Percentiles rank a stretch among this genome's conserved stretches.
These are phyloP conservation scores for Leucocoprinus birnbaumii DNA, from an alignment of 768 basidiomycete genomes.

Conservation along the genomic window DNA sequence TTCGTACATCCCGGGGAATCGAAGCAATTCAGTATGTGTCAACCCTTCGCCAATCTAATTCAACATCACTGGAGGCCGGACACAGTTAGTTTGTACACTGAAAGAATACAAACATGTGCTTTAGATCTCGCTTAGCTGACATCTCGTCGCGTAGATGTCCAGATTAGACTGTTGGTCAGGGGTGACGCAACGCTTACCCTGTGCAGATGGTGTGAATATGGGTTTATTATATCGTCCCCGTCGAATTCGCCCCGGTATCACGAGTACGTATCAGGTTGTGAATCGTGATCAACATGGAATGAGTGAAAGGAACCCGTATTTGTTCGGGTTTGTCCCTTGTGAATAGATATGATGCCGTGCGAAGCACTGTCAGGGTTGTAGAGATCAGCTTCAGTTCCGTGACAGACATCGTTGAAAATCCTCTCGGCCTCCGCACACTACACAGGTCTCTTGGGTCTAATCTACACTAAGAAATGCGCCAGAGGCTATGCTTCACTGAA, in stretches of 20 bases:
- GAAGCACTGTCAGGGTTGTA: neutral
- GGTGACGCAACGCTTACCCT: slow-evolving; percentile 14
- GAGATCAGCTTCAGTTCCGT: neutral
- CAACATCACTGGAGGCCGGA: slow-evolving; percentile 4
- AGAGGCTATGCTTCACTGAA: neutral
- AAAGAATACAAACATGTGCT: slow-evolving; percentile 3
- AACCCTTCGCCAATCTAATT: slow-evolving; percentile 8
- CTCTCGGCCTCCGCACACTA: neutral
- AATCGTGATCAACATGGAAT: no score
- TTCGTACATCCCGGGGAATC: slow-evolving; percentile 12
- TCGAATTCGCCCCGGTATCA: slow-evolving; percentile 8
- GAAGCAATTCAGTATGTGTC: slow-evolving; percentile 7
- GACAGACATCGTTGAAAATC: no score
- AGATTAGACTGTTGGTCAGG: slow-evolving; percentile 9
- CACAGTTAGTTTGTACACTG: neutral
- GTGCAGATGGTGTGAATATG: slow-evolving; percentile 12
- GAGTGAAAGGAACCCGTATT: neutral
- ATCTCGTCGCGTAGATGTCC: slow-evolving; percentile 9
- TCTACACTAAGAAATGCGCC: no score
- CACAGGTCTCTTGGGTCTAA: no score
- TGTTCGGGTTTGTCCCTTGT: neutral
- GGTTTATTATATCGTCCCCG: slow-evolving; percentile 1
- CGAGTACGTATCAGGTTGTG: neutral
- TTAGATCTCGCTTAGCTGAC: slow-evolving; percentile 12
- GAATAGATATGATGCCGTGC: neutral